These are phyloP conservation scores for Mortierella polycephala DNA, from an alignment of 371 early-diverging fungal genomes.

Conservation along the genomic window DNA sequence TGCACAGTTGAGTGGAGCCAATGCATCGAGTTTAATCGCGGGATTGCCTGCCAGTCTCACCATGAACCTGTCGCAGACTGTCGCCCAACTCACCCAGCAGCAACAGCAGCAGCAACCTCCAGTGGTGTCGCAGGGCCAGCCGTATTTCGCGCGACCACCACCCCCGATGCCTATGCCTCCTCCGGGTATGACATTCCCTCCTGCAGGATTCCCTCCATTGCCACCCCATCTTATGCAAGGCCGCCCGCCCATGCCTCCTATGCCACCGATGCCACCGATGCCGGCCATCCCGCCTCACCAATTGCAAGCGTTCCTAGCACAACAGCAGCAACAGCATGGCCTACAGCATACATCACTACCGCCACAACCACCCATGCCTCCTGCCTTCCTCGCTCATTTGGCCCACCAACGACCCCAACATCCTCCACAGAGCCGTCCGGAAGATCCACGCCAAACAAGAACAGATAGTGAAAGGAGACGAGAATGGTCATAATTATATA, in stretches of 20 bases:
- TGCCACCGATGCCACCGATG: conserved; percentile 20
- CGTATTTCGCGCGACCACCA: conserved; percentile 10
- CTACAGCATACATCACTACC: conserved; percentile 26
- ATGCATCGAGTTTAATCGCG: conserved; percentile 28
- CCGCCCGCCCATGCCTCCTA: conserved; percentile 11
- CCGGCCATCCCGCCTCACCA: conserved; percentile 30
- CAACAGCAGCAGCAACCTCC: conserved; percentile 8
- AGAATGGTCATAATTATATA: conserved; percentile 5
- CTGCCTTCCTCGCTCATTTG: conserved; percentile 4
- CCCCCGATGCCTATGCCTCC: conserved; percentile 10
- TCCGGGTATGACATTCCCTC: conserved; percentile 24
- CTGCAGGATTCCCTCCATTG: conserved; percentile 31
- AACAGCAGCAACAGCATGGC: conserved; percentile 29
- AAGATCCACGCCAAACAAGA: conserved; percentile 10
- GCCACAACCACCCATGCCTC: conserved; percentile 13
- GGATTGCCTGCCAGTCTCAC: conserved; percentile 29
- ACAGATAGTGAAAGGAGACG: conserved; percentile 12
- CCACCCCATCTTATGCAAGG: conserved; percentile 17
- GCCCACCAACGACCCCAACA: conserved; percentile 3
- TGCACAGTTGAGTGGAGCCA: conserved; percentile 25
- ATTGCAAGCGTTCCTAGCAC: conserved; percentile 20
- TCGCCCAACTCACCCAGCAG: conserved; percentile 30
- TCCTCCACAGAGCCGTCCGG: not conserved
- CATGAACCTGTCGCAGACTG: conserved; percentile 33
- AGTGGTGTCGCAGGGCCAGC: conserved; percentile 2